Base-by-base conservation (phyloP, 1,284 basidiomycete genomes). In the Puccinia coronata region DNA sequence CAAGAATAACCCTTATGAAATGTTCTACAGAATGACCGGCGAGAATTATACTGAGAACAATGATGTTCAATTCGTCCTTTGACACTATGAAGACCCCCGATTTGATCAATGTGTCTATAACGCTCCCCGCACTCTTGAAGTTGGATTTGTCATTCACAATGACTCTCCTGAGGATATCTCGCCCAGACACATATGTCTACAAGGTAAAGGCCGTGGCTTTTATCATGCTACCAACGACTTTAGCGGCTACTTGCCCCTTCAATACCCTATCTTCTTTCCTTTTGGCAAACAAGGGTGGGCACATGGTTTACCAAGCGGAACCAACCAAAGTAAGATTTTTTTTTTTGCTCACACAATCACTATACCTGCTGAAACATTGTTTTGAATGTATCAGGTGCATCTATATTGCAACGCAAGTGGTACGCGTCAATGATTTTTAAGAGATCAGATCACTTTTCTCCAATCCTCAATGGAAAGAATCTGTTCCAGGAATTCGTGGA, bases 191-290 rank as follows among this genome's bases (percentile, higher is more conserved):
- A 36, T 73, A 5, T 14, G 18, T 25, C 28, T 74, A 12, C 5
- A 0, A 9, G 20, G 8, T 1, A 41, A 34, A 3, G 36, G 25
- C 23, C 53, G 51, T 9, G 16, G 23, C 8, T 18, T 59, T 16
- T 31, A 16, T n/a, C 34, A 28, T 14, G 18, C 59, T 2, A 36
- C 25, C 5, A 53, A 74, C n/a, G 25, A 57, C 1, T 53, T 53
- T n/a, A 23, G 28, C 0, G 31, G 47, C 4, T 74, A 74, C 41
- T 20, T 74, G 3, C 36, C 72, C n/a, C 14, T 74, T 5, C 72
- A 36, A 12, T 74, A 74, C 39, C 72, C 51, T 16, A 0, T 74
- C 12, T 41, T 74, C 5, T 43, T 74, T n/a, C 72, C 72, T 14
- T 74, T 28, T 55, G 71, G 71, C 18, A 25, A 49, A 31, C 49